These are phyloP conservation scores for Neonectria faginata DNA, from an alignment of 2,329 filamentous ascomycete genomes.

Conservation along the genomic window DNA sequence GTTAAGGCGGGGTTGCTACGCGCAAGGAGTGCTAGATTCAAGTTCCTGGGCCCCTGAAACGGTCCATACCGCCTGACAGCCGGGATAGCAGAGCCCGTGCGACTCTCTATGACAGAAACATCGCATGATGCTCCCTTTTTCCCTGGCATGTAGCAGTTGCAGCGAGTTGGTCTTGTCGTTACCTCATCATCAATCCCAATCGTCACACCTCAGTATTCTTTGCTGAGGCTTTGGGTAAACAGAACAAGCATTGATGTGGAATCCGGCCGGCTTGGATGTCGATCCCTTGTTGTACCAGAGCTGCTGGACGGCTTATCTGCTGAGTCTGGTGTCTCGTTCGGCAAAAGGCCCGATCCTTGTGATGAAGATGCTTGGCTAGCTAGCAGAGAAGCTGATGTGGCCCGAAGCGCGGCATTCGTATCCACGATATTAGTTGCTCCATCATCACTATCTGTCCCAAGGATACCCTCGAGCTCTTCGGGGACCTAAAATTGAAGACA, in stretches of 20 bases:
- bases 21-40: not conserved
- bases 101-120: not conserved
- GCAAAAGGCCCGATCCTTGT: too few relatives aligned
- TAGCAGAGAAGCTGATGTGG: too few relatives aligned
- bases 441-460: not conserved
- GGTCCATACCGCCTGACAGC: not conserved
- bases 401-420: not conserved
- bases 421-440: not conserved
- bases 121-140: not conserved
- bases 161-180: not conserved
- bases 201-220: not conserved
- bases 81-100: not conserved
- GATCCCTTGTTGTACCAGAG: too few relatives aligned
- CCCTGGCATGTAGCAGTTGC: not conserved
- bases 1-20: not conserved
- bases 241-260: not conserved
- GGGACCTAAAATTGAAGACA: not conserved
- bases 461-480: not conserved
- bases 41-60: not conserved
- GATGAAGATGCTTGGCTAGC: too few relatives aligned
- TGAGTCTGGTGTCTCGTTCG: too few relatives aligned
- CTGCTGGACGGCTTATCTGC: too few relatives aligned
- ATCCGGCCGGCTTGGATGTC: too few relatives aligned
- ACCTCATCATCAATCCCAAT: not conserved
- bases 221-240: not conserved